These are phyloP conservation scores for Monotropa hypopitys DNA, from an alignment of 179 eudicot species.

Conservation along the genomic window DNA sequence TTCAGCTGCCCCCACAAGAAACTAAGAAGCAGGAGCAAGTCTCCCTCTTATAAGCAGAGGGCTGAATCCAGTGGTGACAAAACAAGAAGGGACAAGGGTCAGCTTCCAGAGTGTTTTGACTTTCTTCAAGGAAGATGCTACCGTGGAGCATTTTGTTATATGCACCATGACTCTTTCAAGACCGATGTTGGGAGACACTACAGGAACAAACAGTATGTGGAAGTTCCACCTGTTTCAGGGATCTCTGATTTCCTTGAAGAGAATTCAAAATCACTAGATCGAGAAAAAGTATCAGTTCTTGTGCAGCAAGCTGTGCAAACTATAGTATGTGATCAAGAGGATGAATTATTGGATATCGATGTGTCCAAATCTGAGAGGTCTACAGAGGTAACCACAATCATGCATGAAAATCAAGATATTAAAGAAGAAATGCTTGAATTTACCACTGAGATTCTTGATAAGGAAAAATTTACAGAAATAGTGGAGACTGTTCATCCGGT, in stretches of 20 bases:
- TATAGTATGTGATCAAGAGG: constrained; percentile 15
- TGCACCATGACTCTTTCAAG: constrained; percentile 47
- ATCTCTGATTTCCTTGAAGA: constrained; percentile 24
- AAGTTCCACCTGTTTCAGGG: constrained; percentile 21
- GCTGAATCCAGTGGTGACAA: constrained; percentile 34
- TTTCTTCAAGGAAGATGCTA: constrained; percentile 63
- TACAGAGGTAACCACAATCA: constrained; percentile 13
- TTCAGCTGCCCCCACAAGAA: constrained; percentile 71
- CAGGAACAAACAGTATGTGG: constrained; percentile 31
- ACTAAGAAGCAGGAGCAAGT: constrained; percentile 78
- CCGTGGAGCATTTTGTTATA: constrained; percentile 75
- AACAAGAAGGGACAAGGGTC: constrained; percentile 36
- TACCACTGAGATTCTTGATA: constrained; percentile 20
- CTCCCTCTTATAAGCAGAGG: constrained; percentile 47
- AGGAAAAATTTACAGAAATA: constrained; percentile 7
- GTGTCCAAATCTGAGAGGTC: constrained; percentile 19
- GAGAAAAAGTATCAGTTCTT: constrained; percentile 14
- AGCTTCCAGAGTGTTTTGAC: constrained; percentile 48
- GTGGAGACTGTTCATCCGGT: not conserved
- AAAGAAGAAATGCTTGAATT: constrained; percentile 22
- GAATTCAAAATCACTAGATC: constrained; percentile 15
- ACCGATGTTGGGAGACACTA: constrained; percentile 31
- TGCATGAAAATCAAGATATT: constrained; percentile 15
- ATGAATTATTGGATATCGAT: constrained; percentile 12
- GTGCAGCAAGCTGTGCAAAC: constrained; percentile 11